Evolutionary conservation across 805 yeast species (phyloP).

Genomic region (Spathaspora boniae): DNA sequence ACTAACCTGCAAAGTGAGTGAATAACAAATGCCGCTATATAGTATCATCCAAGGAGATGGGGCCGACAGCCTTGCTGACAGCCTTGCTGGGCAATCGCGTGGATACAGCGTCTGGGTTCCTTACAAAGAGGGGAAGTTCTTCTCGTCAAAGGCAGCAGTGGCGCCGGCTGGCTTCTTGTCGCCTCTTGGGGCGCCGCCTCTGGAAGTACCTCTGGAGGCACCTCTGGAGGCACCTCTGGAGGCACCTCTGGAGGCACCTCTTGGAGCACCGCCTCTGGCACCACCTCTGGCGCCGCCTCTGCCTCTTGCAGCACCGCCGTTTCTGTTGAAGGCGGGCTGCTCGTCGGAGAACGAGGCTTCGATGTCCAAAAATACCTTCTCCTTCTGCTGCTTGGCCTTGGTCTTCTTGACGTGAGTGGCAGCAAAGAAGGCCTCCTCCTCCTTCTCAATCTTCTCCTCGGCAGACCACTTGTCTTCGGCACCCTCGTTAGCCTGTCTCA

Average conservation of each 20-base stretch:
- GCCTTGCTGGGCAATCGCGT: too few species aligned
- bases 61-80: too few species aligned
- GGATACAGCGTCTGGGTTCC: conserved; percentile 1
- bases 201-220: conserved; percentile 46
- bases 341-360: conserved; percentile 69
- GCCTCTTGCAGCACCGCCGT: too few species aligned
- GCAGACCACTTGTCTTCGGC: conserved; percentile 48
- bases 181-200: conserved; percentile 38
- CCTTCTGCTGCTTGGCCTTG: conserved; percentile 74
- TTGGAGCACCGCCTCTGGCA: conserved; percentile 31
- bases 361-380: conserved; percentile 73
- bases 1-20: too few species aligned
- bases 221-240: conserved; percentile 33
- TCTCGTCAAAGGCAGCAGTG: conserved; percentile 47
- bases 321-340: conserved; percentile 23
- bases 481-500: conserved; percentile 57
- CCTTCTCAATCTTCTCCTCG: conserved; percentile 62
- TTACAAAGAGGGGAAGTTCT: conserved; percentile 70
- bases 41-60: too few species aligned
- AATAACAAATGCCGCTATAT: too few species aligned
- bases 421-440: conserved; percentile 55
- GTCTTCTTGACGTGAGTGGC: conserved; percentile 64
- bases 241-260: conserved; percentile 28
- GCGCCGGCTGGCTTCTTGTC: conserved; percentile 16
- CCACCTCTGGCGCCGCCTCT: conserved; percentile 27